Evolutionary conservation across 768 basidiomycete species (phyloP).

Genomic region (Coprinellus aureogranulatus): DNA sequence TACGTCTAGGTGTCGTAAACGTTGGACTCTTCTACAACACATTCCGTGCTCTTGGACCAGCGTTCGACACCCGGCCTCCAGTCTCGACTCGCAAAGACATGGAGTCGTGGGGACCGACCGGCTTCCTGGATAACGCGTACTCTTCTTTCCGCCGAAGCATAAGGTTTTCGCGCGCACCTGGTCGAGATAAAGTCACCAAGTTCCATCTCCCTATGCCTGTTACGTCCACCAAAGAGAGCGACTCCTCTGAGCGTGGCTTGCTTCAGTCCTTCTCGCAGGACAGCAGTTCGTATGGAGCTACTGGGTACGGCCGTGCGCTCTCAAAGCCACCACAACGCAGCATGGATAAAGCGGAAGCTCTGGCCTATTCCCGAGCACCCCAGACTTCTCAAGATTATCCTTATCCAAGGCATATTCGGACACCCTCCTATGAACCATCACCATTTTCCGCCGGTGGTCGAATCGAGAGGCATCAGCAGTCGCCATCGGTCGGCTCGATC

Average conservation of each 20-base stretch:
- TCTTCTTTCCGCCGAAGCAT: slow-evolving; percentile 3
- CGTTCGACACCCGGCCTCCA: slow-evolving; percentile 36
- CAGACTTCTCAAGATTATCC: neutral
- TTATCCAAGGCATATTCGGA: neutral
- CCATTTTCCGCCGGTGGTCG: neutral
- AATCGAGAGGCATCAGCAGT: neutral
- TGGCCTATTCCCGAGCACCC: slow-evolving; percentile 1
- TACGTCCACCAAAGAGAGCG: neutral
- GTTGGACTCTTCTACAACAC: slow-evolving; percentile 68
- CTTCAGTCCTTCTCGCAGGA: slow-evolving; percentile 10
- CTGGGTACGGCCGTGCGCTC: neutral
- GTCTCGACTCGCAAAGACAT: slow-evolving; percentile 27
- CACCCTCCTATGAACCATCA: neutral
- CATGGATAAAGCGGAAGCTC: slow-evolving; percentile 5
- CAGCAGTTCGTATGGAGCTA: neutral
- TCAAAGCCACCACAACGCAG: slow-evolving; percentile 1
- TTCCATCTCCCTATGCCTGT: slow-evolving; percentile 1
- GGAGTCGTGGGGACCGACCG: slow-evolving; percentile 29
- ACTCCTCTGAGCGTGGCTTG: neutral
- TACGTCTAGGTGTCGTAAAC: slow-evolving; percentile 67
- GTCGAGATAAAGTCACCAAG: slow-evolving; percentile 6
- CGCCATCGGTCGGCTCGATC: neutral
- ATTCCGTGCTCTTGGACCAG: slow-evolving; percentile 57
- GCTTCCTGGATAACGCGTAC: slow-evolving; percentile 16
- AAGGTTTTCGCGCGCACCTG: slow-evolving; percentile 16